Percentiles rank a stretch among this genome's conserved stretches.
Evolutionary conservation across 2,329 filamentous ascomycete species (phyloP).

Genomic region (Westerdykella ornata): DNA sequence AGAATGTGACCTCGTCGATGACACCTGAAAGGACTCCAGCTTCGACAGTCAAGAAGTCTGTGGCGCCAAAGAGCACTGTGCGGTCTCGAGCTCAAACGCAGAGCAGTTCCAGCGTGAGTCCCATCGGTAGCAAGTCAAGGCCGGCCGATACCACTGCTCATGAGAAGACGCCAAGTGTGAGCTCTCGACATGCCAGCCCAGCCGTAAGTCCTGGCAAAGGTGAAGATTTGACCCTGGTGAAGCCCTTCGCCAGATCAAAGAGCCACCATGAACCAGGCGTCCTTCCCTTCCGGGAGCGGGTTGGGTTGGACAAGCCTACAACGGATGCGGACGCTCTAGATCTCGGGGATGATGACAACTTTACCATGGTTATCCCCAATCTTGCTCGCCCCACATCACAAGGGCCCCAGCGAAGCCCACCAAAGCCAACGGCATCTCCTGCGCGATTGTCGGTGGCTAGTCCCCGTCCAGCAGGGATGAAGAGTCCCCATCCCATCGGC

Average conservation of each 20-base stretch:
- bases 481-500: constrained; percentile 28
- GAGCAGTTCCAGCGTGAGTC: constrained; percentile 32
- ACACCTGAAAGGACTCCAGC: constrained; percentile 43
- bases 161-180: constrained; percentile 25
- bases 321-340: constrained; percentile 35
- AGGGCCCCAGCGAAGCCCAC: constrained; percentile 26
- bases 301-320: constrained; percentile 35
- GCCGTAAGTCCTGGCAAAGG: constrained; percentile 34
- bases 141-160: constrained; percentile 23
- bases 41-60: constrained; percentile 33
- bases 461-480: constrained; percentile 20
- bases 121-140: constrained; percentile 33
- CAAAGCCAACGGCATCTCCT: constrained; percentile 22
- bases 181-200: constrained; percentile 28
- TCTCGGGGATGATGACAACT: constrained; percentile 43
- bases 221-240: constrained; percentile 45
- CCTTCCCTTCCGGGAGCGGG: constrained; percentile 33
- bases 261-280: constrained; percentile 24
- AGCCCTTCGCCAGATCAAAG: constrained; percentile 38
- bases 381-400: constrained; percentile 26
- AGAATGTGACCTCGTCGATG: constrained; percentile 43
- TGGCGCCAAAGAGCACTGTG: constrained; percentile 23
- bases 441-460: constrained; percentile 23
- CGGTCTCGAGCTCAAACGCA: constrained; percentile 31
- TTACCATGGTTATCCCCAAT: constrained; percentile 47